phyloP scores from a whole-genome alignment of 2,329 filamentous ascomycete species.

The Rachicladosporium sp. region DNA sequence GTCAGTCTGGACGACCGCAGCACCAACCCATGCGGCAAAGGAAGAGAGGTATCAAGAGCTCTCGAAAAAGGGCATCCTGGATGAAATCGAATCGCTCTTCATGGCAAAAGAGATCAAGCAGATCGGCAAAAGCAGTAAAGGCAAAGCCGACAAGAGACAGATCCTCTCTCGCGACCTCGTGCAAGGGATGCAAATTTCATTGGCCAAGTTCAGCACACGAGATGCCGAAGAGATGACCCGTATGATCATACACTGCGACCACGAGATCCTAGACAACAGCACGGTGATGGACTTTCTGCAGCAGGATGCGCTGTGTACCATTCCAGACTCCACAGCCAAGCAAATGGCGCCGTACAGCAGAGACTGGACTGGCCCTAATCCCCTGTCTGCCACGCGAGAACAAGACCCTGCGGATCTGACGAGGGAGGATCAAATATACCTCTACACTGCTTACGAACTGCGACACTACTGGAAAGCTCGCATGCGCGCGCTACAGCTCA shows the following conservation, averaged over 20 bases:
- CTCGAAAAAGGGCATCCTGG: slow-evolving; percentile 85
- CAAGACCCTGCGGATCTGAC: slow-evolving; percentile 80
- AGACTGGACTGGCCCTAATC: slow-evolving; percentile 87
- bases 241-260: slow-evolving; percentile 93
- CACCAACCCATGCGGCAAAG: slow-evolving; percentile 73
- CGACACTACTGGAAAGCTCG: slow-evolving; percentile 98
- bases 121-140: slow-evolving; percentile 57
- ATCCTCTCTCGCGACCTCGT: slow-evolving; percentile 84
- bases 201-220: slow-evolving; percentile 82
- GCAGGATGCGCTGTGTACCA: slow-evolving; percentile 81
- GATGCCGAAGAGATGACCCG: slow-evolving; percentile 75
- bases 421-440: slow-evolving; percentile 86
- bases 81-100: slow-evolving; percentile 95
- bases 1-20: slow-evolving; percentile 83
- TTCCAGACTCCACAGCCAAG: slow-evolving; percentile 82
- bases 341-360: slow-evolving; percentile 90
- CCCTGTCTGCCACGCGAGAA: slow-evolving; percentile 64
- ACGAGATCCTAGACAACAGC: slow-evolving; percentile 71
- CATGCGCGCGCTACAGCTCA: slow-evolving; percentile 81
- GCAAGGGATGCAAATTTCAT: slow-evolving; percentile 82
- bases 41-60: slow-evolving; percentile 95
- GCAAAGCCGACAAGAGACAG: slow-evolving; percentile 89
- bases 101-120: slow-evolving; percentile 93
- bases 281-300: slow-evolving; percentile 96
- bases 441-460: slow-evolving; percentile 85